Evolutionary conservation across 2,329 filamentous ascomycete genomes (phyloP), one percentile per base, ranked within the genome.

Genomic region (Pseudonectria foliicola): DNA sequence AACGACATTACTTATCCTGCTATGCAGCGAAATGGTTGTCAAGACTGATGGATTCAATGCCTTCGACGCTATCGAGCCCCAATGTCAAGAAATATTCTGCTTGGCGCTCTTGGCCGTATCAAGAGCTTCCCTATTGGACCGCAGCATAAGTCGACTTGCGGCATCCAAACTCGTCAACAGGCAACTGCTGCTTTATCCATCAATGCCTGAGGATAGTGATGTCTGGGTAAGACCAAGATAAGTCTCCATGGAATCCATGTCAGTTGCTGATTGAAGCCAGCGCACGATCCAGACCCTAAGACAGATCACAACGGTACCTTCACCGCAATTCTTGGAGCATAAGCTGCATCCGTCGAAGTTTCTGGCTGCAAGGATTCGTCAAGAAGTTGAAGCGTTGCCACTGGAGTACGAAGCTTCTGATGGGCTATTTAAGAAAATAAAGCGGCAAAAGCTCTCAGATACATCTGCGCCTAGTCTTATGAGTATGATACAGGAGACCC

Each of bases 91-190:
- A 6, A 49, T 54, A 3, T 59, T 66, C 25, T 67, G 62, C 27
- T 42, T 55, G 27, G 59, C 63, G 10, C 49, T 71, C 10, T 38
- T 64, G 8, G 49, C 50, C 3, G 56, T 73, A 25, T 53, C 62
- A 3, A 50, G 60, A 21, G 56, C 54, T 10, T 59, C 60, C n/a
- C 29, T 62, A 3, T 39, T 46, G 6, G 54, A 56, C 16, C 52
- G 50, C 16, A 43, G 54, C 3, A 53, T 68, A 25, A 59, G 59
- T 10, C 60, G 64, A 25, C 46, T 72, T 18, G 61, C 61, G 11
- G 50, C 58, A 3, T 65, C 64, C 4, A 68, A 67, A 30, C 54
- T 71, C 12, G 52, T 67, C 7, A 59, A 63, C n/a, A 57, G 63
- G 25, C 49, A 67, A 18, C 54, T 62, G n/a, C 50, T 63, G 13